These are phyloP conservation scores for Nemophila menziesii DNA, from an alignment of 257 asterid genomes.

Conservation along the genomic window DNA sequence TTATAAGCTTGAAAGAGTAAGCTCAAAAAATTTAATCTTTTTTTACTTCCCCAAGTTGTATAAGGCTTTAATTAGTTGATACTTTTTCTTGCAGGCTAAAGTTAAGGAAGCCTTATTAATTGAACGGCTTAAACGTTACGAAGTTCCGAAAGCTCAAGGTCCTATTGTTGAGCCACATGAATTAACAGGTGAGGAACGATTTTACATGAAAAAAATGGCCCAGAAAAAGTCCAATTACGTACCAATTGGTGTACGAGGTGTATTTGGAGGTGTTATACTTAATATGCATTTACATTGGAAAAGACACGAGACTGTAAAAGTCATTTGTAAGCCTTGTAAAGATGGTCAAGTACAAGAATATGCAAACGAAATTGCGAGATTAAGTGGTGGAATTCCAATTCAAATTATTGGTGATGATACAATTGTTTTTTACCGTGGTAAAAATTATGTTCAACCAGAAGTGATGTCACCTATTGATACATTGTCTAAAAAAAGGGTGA, in stretches of 20 bases:
- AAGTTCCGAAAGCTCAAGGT: constrained; percentile 79
- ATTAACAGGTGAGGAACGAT: constrained; percentile 78
- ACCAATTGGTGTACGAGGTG: constrained; percentile 91
- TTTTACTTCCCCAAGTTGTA: background rate
- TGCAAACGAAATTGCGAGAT: constrained; percentile 65
- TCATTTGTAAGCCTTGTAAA: constrained; percentile 78
- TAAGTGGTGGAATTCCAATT: constrained; percentile 84
- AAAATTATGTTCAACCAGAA: constrained; percentile 76
- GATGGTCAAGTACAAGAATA: constrained; percentile 72
- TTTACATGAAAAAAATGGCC: constrained; percentile 82
- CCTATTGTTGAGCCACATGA: constrained; percentile 64
- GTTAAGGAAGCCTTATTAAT: constrained; percentile 61
- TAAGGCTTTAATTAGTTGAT: no score
- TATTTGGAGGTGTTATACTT: constrained; percentile 92
- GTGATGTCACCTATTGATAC: constrained; percentile 94
- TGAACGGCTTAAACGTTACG: constrained; percentile 74
- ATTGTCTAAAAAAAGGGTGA: constrained; percentile 68
- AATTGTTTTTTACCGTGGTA: constrained; percentile 73
- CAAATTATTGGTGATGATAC: constrained; percentile 72
- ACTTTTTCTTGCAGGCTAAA: constrained; percentile 46
- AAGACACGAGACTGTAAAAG: constrained; percentile 92
- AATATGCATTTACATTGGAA: constrained; percentile 98
- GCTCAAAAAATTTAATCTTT: background rate
- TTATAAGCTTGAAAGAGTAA: constrained; percentile 45
- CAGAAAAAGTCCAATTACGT: constrained; percentile 83